phyloP scores from a whole-genome alignment of 768 basidiomycete species.

The Mycena rosella region DNA sequence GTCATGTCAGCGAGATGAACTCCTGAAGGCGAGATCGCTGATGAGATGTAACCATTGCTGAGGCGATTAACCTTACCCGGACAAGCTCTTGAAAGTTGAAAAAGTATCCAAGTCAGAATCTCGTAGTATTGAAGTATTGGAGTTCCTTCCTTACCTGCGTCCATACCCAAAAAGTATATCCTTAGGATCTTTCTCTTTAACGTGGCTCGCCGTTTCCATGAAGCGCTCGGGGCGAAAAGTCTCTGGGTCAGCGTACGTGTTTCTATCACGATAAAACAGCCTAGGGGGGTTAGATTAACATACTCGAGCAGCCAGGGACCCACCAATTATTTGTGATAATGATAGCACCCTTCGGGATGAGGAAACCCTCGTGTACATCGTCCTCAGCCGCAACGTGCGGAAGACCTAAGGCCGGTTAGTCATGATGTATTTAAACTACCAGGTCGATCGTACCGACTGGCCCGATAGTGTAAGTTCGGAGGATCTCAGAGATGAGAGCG shows the following conservation, averaged over 20 bases:
- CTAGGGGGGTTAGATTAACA: constrained; percentile 5
- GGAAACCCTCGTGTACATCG: constrained; percentile 35
- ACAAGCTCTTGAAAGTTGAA: constrained; percentile 6
- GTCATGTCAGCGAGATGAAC: constrained; percentile 44
- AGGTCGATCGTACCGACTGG: constrained; percentile 29
- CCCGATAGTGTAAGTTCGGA: constrained; percentile 19
- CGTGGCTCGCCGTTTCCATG: constrained; percentile 26
- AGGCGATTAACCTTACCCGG: not conserved
- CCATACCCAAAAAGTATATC: constrained; percentile 41
- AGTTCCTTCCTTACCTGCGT: constrained; percentile 35
- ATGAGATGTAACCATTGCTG: not conserved
- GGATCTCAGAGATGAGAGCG: constrained; percentile 25
- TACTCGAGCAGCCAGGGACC: not conserved
- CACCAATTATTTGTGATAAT: constrained; percentile 36
- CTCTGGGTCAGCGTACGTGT: constrained; percentile 38
- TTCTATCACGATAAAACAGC: constrained; percentile 36
- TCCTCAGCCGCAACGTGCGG: constrained; percentile 33
- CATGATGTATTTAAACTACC: not conserved
- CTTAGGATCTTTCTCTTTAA: constrained; percentile 35
- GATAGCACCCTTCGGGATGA: constrained; percentile 38
- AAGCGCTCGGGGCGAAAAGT: constrained; percentile 39
- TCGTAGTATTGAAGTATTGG: not conserved
- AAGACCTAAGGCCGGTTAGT: constrained; percentile 20
- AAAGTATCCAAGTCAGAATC: too few species aligned
- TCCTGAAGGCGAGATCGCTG: too few species aligned